These are phyloP conservation scores for Beauveria varroae DNA, from an alignment of 2,329 filamentous ascomycete species.

Conservation along the genomic window DNA sequence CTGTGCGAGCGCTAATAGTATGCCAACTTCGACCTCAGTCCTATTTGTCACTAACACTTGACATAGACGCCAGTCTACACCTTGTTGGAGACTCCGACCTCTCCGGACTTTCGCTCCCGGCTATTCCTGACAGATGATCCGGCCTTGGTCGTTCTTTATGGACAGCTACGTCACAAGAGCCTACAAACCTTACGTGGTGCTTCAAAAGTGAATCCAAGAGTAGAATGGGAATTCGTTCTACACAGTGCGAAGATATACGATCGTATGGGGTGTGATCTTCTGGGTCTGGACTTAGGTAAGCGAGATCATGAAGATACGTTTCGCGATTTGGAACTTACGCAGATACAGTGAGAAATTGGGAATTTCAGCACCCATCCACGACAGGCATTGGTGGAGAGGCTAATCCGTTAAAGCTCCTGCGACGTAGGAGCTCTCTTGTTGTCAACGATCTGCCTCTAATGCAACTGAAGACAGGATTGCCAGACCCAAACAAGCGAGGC, in stretches of 20 bases:
- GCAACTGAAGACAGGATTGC: constrained; percentile 34
- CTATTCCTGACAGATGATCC: constrained; percentile 87
- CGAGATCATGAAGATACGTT: constrained; percentile 6
- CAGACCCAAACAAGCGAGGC: constrained; percentile 21
- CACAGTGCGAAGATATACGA: constrained; percentile 79
- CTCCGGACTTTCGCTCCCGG: constrained; percentile 64
- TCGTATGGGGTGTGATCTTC: constrained; percentile 86
- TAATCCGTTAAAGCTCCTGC: constrained; percentile 61
- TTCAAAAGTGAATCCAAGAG: constrained; percentile 66
- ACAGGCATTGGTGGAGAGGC: constrained; percentile 37
- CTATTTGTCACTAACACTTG: not conserved
- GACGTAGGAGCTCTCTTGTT: constrained; percentile 67
- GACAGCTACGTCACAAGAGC: constrained; percentile 73
- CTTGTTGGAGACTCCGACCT: constrained; percentile 60
- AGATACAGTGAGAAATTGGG: constrained; percentile 64
- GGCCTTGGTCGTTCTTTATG: constrained; percentile 78
- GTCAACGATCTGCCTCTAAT: constrained; percentile 62
- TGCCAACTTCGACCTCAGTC: constrained; percentile 25
- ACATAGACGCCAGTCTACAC: constrained; percentile 67
- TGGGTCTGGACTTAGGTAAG: constrained; percentile 76
- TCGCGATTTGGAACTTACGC: not conserved
- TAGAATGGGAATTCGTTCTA: constrained; percentile 84
- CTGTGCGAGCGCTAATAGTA: constrained; percentile 75
- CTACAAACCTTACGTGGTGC: constrained; percentile 81
- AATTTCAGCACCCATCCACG: constrained; percentile 55